Base-by-base conservation (phyloP, 768 basidiomycete species). In the Suillus subalutaceus region DNA sequence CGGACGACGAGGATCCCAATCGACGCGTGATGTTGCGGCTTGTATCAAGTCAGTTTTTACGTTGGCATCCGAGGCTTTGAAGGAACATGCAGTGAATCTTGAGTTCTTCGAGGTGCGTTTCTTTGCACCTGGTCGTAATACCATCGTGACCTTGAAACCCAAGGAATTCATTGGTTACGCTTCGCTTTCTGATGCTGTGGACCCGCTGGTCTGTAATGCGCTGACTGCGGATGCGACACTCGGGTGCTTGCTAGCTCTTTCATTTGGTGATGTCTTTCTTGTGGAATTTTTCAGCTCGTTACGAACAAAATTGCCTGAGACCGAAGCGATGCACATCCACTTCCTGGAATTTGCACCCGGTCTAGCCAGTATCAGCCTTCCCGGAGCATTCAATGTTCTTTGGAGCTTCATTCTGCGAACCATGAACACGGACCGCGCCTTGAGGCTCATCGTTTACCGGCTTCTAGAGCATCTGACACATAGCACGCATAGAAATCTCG, bases 401-500 rank as follows among this genome's bases (percentile, higher is more conserved):
- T 88, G 87, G 83, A 79, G 83, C 15, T 75, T 85, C 23, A 73
- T 84, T 15, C 77, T 79, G 48, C 79, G 76, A 46, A 72, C 75
- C 26, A 72, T 74, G 43, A 67, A 74, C 43, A 76, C 78, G 37
- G 81, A 84, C 63, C 57, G 71, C 0, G 70, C 77, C 20, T 76
- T 88, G 69, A 85, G 88, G 13, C 85, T 86, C 65, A 80, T 82
- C 26, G 74, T 88, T 9, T 85, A 85, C 74, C 89, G 85, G 70
- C 74, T 91, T 13, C 76, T 92, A 62, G 93, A 93, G 66, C 79
- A 84, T 4, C 79, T 94, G 3, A 83, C 86, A 6, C 79, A 79
- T 8, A 79, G 83, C 38, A 87, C 82, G 65, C 93, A 93, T 74
- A 81, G 89, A 43, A 94, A 94, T 71, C 87, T 87, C 26, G 89